Percentiles rank a stretch among this genome's conserved stretches.
phyloP scores from a whole-genome alignment of 495 filamentous ascomycete genomes.

The Xylaria longipes region DNA sequence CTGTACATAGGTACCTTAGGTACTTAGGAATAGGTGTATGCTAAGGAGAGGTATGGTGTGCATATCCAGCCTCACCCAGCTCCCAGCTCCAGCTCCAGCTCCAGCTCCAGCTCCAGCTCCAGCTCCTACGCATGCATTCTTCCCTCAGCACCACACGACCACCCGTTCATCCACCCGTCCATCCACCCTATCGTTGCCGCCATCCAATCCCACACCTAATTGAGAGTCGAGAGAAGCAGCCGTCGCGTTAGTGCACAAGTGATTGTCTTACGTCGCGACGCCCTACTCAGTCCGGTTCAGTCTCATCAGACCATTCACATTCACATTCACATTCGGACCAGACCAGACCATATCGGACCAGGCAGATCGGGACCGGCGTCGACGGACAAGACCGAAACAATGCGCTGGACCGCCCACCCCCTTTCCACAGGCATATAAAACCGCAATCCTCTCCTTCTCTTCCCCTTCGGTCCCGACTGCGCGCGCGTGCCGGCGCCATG shows the following conservation, averaged over 20 bases:
- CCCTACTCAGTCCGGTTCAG: background rate
- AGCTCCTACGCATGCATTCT: background rate
- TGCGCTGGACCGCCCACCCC: conserved; percentile 14
- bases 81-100: background rate
- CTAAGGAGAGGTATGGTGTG: conserved; percentile 1
- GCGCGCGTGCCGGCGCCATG: conserved; percentile 13
- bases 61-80: conserved; percentile 17
- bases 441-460: conserved; percentile 9
- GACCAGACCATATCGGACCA: background rate
- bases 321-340: background rate
- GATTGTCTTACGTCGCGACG: background rate
- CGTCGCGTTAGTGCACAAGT: background rate
- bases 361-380: background rate
- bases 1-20: background rate
- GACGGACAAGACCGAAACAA: conserved; percentile 22
- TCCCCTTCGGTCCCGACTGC: background rate
- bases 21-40: background rate
- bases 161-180: background rate
- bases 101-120: background rate
- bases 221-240: background rate
- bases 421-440: conserved; percentile 16
- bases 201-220: background rate
- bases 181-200: background rate
- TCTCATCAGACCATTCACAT: background rate
- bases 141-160: background rate